These are phyloP conservation scores for Didymella sp. DNA, from an alignment of 2,329 filamentous ascomycete genomes.

Conservation along the genomic window DNA sequence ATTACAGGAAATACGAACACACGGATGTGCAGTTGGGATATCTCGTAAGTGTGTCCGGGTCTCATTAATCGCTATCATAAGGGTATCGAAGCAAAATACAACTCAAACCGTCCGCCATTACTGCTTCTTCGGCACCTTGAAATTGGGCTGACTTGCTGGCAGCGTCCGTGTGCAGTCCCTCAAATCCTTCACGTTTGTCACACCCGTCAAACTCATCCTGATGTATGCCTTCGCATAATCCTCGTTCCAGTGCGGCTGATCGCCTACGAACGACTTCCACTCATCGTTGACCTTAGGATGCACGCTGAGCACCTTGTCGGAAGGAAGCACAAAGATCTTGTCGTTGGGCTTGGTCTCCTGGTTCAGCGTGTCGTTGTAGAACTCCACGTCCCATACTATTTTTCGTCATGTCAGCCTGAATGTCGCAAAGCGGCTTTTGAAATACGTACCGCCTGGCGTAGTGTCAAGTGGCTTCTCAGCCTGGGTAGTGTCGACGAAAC, in stretches of 20 bases:
- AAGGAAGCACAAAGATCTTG: slow-evolving; percentile 42
- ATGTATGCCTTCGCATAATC: slow-evolving; percentile 45
- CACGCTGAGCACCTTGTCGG: slow-evolving; percentile 34
- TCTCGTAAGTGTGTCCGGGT: neutral
- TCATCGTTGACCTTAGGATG: slow-evolving; percentile 40
- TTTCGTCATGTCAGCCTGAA: no score
- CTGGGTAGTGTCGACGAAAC: slow-evolving; percentile 52
- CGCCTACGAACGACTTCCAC: slow-evolving; percentile 35
- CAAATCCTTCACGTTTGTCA: slow-evolving; percentile 32
- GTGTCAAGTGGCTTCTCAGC: slow-evolving; percentile 54
- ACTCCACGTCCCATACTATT: slow-evolving; percentile 61
- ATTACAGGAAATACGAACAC: neutral
- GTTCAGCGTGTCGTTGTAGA: slow-evolving; percentile 53
- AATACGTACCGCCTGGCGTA: slow-evolving; percentile 57
- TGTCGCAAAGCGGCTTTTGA: no score
- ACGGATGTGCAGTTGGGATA: neutral
- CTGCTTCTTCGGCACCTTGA: slow-evolving; percentile 1
- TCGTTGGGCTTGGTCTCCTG: slow-evolving; percentile 18
- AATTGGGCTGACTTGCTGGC: slow-evolving; percentile 26
- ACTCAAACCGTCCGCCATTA: neutral
- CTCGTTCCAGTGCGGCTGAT: slow-evolving; percentile 41
- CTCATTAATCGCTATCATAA: neutral
- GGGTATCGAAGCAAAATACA: slow-evolving; percentile 4
- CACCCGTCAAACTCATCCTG: slow-evolving; percentile 40
- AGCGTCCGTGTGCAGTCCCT: slow-evolving; percentile 42